Base-by-base conservation (phyloP, 495 filamentous ascomycete genomes). In the Penicillium manginii region DNA sequence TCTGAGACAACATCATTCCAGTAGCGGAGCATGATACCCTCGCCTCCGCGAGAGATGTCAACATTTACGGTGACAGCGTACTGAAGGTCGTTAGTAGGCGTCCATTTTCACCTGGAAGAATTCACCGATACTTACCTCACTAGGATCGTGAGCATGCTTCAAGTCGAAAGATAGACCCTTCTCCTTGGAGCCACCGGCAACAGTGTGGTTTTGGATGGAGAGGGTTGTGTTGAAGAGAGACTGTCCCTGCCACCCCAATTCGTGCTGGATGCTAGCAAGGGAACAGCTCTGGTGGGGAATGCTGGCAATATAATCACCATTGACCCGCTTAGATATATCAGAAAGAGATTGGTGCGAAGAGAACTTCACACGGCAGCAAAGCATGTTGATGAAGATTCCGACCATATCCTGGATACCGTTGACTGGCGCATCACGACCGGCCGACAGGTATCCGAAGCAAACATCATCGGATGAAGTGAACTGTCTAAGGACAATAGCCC, bases 341-440 rank as follows among this genome's bases (percentile, higher is more conserved):
- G 69, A 64, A 4, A 84, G 60, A 11, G 66, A 68, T 18, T 75
- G 66, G 1, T 59, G 57, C 2, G 59, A 11, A 7, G 59, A 61
- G 52, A 81, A 77, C n/a, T 68, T 59, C 21, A 81, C 76, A 35
- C 81, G 73, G 62, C 82, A 85, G 54, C 81, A 80, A 17, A 84
- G 68, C 76, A 83, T 84, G 58, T 82, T 83, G 60, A 84, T 83
- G 58, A 84, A 84, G 12, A 81, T 77, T 2, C 82, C 82, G 23
- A 82, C 77, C 50, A 81, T 79, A 45, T 83, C 73, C 33, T 82
- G 76, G 31, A 83, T 81, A 0, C 78, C 78, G n/a, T 67, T 63
- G 17, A 83, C 71, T 21, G 81, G 78, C 14, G 73, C 71, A 65
- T 81, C 78, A 40, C 81, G 72, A 26, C 81, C 80, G 33, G 81